These are phyloP conservation scores for Teunomyces kruisii DNA, from an alignment of 805 yeast species.

Conservation along the genomic window DNA sequence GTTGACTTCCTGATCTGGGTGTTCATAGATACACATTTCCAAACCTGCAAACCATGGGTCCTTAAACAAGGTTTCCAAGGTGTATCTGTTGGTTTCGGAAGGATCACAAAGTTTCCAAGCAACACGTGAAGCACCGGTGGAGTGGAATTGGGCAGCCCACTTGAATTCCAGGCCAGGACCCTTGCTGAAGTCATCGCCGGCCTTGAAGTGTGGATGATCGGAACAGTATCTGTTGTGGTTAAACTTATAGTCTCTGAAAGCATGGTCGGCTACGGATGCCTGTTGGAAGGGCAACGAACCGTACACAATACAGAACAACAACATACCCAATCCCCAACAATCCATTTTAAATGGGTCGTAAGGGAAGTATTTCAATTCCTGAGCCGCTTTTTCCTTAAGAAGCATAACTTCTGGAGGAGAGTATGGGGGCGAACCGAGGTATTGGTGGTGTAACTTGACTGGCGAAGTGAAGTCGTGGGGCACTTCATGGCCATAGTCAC, in stretches of 20 bases:
- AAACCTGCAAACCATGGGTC: constrained; percentile 65
- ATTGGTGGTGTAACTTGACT: constrained; percentile 40
- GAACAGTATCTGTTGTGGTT: constrained; percentile 43
- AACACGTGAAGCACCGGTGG: constrained; percentile 61
- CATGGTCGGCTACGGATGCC: constrained; percentile 48
- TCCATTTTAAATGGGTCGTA: constrained; percentile 72
- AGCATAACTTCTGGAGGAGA: constrained; percentile 75
- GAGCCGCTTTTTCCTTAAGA: constrained; percentile 35
- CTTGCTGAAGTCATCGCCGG: constrained; percentile 40
- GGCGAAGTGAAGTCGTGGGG: constrained; percentile 50
- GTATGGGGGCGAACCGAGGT: constrained; percentile 81
- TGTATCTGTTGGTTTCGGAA: constrained; percentile 50
- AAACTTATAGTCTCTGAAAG: constrained; percentile 55
- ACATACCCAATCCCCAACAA: constrained; percentile 70
- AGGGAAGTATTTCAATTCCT: constrained; percentile 37
- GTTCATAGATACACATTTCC: constrained; percentile 61
- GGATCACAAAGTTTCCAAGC: constrained; percentile 79
- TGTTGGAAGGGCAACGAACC: constrained; percentile 60
- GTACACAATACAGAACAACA: constrained; percentile 59
- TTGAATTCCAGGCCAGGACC: constrained; percentile 76
- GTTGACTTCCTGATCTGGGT: constrained; percentile 37
- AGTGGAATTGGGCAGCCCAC: constrained; percentile 61
- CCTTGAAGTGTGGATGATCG: constrained; percentile 50
- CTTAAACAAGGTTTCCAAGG: constrained; percentile 50
- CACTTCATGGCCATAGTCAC: constrained; percentile 58